Evolutionary conservation across 768 basidiomycete species (phyloP).

Genomic region (Rhodotorula toruloides): DNA sequence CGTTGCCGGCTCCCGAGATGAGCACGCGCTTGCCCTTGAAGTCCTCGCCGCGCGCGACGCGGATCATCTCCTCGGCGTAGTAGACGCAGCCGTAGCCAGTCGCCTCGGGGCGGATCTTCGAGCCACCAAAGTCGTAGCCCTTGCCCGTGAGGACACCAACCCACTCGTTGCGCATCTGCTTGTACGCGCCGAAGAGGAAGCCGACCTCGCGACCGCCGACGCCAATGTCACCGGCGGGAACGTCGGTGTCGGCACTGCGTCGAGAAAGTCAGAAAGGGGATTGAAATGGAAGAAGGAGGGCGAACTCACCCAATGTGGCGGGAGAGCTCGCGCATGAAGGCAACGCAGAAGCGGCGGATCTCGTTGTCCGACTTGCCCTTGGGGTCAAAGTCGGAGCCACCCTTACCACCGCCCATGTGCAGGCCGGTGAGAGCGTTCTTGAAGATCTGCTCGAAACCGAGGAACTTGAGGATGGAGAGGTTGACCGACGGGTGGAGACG

Average conservation of each 20-base stretch:
- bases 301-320: slow-evolving; percentile 54
- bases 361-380: slow-evolving; percentile 72
- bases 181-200: slow-evolving; percentile 73
- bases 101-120: slow-evolving; percentile 68
- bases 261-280: slow-evolving; percentile 38
- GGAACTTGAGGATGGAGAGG: slow-evolving; percentile 76
- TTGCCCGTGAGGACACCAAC: slow-evolving; percentile 57
- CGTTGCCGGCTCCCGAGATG: slow-evolving; percentile 62
- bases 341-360: slow-evolving; percentile 64
- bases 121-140: slow-evolving; percentile 47
- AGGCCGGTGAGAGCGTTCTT: slow-evolving; percentile 73
- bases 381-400: slow-evolving; percentile 73
- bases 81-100: slow-evolving; percentile 55
- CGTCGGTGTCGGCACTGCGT: slow-evolving; percentile 61
- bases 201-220: slow-evolving; percentile 70
- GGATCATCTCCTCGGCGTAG: slow-evolving; percentile 63
- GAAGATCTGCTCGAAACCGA: slow-evolving; percentile 71
- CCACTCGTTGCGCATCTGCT: slow-evolving; percentile 66
- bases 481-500: slow-evolving; percentile 73
- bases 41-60: slow-evolving; percentile 56
- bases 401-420: slow-evolving; percentile 73
- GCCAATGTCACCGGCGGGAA: slow-evolving; percentile 69
- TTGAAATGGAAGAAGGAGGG: background rate
- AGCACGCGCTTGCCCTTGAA: slow-evolving; percentile 52
- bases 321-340: slow-evolving; percentile 71